These are phyloP conservation scores for Lasiodiplodia sp. DNA, from an alignment of 2,329 filamentous ascomycete genomes.

Conservation along the genomic window DNA sequence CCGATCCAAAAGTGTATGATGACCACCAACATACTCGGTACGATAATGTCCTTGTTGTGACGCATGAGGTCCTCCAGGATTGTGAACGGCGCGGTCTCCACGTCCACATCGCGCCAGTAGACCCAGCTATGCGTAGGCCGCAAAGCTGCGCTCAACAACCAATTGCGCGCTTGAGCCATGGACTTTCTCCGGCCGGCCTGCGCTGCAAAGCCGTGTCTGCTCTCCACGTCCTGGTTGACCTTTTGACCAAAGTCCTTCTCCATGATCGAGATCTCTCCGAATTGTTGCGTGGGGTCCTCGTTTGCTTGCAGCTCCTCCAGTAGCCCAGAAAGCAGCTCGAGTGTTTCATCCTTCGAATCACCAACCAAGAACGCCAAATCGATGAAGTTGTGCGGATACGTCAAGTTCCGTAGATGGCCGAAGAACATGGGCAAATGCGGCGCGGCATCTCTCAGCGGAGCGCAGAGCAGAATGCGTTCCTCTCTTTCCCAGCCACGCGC, in stretches of 20 bases:
- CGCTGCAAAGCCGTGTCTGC: slow-evolving; percentile 94
- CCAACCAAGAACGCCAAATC: slow-evolving; percentile 97
- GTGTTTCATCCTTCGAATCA: slow-evolving; percentile 92
- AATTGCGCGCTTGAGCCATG: slow-evolving; percentile 98
- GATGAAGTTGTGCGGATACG: slow-evolving; percentile 95
- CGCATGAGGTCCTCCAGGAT: slow-evolving; percentile 98
- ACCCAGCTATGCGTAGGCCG: slow-evolving; percentile 98
- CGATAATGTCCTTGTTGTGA: slow-evolving; percentile 98
- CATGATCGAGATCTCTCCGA: slow-evolving; percentile 95
- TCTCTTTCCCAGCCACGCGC: slow-evolving; percentile 95
- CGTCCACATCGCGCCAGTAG: slow-evolving; percentile 98
- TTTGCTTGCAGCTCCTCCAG: slow-evolving; percentile 82
- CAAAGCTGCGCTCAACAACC: slow-evolving; percentile 91
- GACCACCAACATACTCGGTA: slow-evolving; percentile 77
- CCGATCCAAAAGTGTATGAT: slow-evolving; percentile 1
- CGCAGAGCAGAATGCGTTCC: slow-evolving; percentile 93
- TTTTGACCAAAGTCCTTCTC: slow-evolving; percentile 99
- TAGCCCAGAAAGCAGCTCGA: slow-evolving; percentile 76
- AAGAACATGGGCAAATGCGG: slow-evolving; percentile 98
- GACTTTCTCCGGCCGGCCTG: slow-evolving; percentile 92
- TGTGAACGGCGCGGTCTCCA: slow-evolving; percentile 95
- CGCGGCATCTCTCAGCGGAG: slow-evolving; percentile 90
- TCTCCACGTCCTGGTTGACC: slow-evolving; percentile 97
- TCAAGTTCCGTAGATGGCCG: slow-evolving; percentile 93
- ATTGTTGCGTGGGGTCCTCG: slow-evolving; percentile 79